A percentile compares a stretch with the other conserved stretches of the same genome.
These are phyloP conservation scores for Filobasidium wieringae DNA, from an alignment of 768 basidiomycete species.

Conservation along the genomic window DNA sequence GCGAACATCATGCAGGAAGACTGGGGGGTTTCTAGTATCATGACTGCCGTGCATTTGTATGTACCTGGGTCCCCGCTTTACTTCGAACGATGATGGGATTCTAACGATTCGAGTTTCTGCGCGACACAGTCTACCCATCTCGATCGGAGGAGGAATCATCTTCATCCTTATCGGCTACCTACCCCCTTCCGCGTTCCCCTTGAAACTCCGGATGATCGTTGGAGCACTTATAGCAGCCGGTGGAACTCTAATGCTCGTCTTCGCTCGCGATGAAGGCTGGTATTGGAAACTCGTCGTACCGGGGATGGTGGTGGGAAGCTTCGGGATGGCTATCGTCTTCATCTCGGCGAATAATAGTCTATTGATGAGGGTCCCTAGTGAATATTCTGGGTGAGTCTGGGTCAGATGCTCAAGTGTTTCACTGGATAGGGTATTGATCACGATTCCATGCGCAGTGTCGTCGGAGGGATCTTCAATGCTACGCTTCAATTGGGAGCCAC, in stretches of 20 bases:
- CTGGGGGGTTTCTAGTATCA: constrained; percentile 5
- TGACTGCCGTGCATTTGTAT: constrained; percentile 13
- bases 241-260: constrained; percentile 9
- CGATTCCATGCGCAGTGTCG: background rate
- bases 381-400: constrained; percentile 6
- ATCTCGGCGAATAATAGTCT: constrained; percentile 8
- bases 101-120: background rate
- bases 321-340: constrained; percentile 12
- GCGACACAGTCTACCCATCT: constrained; percentile 6
- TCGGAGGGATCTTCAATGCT: constrained; percentile 15
- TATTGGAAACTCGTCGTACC: constrained; percentile 9
- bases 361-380: constrained; percentile 6
- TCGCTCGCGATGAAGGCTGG: background rate
- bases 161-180: constrained; percentile 13
- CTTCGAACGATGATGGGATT: background rate
- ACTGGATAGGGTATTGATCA: background rate
- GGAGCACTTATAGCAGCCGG: constrained; percentile 2
- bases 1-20: constrained; percentile 9
- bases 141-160: constrained; percentile 11
- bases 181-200: background rate
- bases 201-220: constrained; percentile 10
- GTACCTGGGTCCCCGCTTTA: background rate
- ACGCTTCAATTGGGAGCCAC: constrained; percentile 8
- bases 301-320: constrained; percentile 6
- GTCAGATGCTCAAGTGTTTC: background rate